Evolutionary conservation across 192 early-diverging fungal species (phyloP).

Genomic region (Coemansia sp.): DNA sequence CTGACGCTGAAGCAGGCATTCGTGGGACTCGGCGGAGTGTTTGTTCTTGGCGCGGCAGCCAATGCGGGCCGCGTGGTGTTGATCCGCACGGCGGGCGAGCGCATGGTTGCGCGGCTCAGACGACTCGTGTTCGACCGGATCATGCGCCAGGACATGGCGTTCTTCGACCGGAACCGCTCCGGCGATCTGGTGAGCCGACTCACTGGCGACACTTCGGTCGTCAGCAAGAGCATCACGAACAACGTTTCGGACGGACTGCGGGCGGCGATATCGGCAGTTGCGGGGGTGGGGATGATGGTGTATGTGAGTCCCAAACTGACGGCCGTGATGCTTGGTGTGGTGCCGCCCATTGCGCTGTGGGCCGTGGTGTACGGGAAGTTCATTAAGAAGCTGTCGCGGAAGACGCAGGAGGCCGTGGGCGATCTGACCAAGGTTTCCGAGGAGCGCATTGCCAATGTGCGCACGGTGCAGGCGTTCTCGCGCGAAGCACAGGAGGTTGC

Average conservation of each 20-base stretch:
- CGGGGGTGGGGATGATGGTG: conserved; percentile 69
- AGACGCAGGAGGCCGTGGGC: conserved; percentile 67
- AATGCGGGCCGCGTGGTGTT: conserved; percentile 62
- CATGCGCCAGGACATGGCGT: conserved; percentile 62
- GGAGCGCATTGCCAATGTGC: conserved; percentile 60
- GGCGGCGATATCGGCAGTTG: conserved; percentile 58
- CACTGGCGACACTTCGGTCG: conserved; percentile 72
- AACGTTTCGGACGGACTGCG: conserved; percentile 76
- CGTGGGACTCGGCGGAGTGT: conserved; percentile 52
- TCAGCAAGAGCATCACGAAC: conserved; percentile 73
- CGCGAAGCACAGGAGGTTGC: conserved; percentile 40
- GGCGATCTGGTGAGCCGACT: conserved; percentile 82
- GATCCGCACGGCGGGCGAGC: conserved; percentile 62
- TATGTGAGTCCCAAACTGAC: conserved; percentile 68
- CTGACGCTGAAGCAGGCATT: conserved; percentile 59
- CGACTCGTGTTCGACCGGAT: conserved; percentile 57
- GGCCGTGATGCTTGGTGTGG: conserved; percentile 69
- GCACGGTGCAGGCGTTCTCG: conserved; percentile 58
- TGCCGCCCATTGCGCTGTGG: conserved; percentile 71
- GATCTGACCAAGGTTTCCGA: conserved; percentile 69
- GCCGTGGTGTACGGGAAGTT: conserved; percentile 70
- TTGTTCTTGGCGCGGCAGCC: conserved; percentile 58
- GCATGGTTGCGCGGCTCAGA: conserved; percentile 58
- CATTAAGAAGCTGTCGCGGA: conserved; percentile 60
- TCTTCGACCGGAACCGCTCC: conserved; percentile 63